These are phyloP conservation scores for Logfia minima DNA, from an alignment of 129 eudicot species.

Conservation along the genomic window DNA sequence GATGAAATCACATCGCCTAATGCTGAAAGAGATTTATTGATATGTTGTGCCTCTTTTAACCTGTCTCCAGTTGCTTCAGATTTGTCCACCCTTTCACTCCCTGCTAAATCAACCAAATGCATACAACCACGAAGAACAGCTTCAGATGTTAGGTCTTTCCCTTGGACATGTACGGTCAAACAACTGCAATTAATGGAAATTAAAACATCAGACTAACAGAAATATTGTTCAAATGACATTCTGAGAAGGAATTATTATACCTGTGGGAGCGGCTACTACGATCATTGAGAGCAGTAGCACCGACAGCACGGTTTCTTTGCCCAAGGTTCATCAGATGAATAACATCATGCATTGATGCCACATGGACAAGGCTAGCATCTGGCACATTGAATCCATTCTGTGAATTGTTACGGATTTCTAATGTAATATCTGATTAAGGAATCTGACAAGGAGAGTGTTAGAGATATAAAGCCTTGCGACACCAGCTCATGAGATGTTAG, in stretches of 20 bases:
- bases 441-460: conserved; percentile 14
- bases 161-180: conserved; percentile 98
- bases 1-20: conserved; percentile 95
- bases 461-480: neutral
- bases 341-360: conserved; percentile 79
- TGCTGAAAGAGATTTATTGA: conserved; percentile 90
- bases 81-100: conserved; percentile 97
- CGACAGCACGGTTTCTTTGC: conserved; percentile 77
- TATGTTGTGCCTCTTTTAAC: conserved; percentile 96
- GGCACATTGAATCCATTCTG: conserved; percentile 95
- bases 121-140: conserved; percentile 83
- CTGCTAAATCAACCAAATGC: conserved; percentile 99
- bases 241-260: conserved; percentile 32
- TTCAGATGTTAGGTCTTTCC: conserved; percentile 87
- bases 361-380: conserved; percentile 84
- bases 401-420: conserved; percentile 93
- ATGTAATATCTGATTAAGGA: conserved; percentile 62
- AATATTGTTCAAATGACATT: conserved; percentile 9
- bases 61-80: conserved; percentile 97
- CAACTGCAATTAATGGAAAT: conserved; percentile 53
- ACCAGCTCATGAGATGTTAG: neutral
- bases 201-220: conserved; percentile 21
- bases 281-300: conserved; percentile 98
- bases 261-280: conserved; percentile 99
- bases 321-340: conserved; percentile 85